phyloP scores from a whole-genome alignment of 306 rosid genomes.

The Myrica gale region DNA sequence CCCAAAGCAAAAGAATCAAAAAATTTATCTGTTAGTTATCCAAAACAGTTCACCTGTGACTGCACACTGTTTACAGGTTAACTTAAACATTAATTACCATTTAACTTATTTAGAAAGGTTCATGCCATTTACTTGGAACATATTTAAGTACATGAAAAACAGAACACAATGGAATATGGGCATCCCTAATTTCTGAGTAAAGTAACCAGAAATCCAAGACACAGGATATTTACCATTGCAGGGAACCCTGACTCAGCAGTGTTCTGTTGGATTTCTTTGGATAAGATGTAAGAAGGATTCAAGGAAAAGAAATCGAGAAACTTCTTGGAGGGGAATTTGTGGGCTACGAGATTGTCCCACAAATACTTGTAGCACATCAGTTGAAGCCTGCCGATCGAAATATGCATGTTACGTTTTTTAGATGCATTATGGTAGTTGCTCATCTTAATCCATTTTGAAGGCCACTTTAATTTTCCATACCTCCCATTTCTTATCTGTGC shows the following conservation, averaged over 20 bases:
- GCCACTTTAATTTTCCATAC: constrained; percentile 31
- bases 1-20: constrained; percentile 15
- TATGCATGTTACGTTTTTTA: constrained; percentile 15
- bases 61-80: neutral
- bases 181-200: constrained; percentile 5
- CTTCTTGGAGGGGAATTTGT: constrained; percentile 43
- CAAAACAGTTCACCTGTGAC: neutral
- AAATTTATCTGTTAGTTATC: constrained; percentile 5
- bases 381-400: constrained; percentile 65
- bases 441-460: neutral
- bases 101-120: neutral
- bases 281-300: constrained; percentile 43
- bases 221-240: constrained; percentile 40
- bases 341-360: constrained; percentile 64
- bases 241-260: constrained; percentile 47
- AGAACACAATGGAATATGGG: constrained; percentile 2
- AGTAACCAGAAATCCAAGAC: neutral
- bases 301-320: constrained; percentile 57
- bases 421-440: constrained; percentile 6
- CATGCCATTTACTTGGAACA: neutral
- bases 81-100: neutral
- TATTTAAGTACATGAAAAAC: constrained; percentile 11
- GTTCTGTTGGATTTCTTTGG: constrained; percentile 50
- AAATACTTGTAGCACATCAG: constrained; percentile 78
- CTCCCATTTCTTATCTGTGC: constrained; percentile 82